These are phyloP conservation scores for Aspergillus niger DNA, from an alignment of 2,329 filamentous ascomycete genomes.

Conservation along the genomic window DNA sequence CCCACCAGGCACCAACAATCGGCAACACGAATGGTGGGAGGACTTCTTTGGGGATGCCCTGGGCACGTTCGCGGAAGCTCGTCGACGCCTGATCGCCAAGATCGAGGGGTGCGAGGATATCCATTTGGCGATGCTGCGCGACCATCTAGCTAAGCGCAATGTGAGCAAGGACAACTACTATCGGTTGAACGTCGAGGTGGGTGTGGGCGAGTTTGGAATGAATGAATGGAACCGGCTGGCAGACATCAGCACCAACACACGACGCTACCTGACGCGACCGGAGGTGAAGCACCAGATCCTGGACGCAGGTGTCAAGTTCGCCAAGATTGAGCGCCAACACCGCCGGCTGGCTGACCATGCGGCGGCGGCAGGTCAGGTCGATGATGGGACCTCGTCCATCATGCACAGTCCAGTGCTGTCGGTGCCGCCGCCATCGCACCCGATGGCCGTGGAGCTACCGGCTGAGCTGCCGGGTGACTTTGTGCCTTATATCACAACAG, in stretches of 20 bases:
- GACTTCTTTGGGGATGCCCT: conserved; percentile 71
- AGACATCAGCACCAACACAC: conserved; percentile 90
- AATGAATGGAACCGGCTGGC: conserved; percentile 96
- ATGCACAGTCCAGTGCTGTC: conserved; percentile 27
- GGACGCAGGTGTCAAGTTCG: conserved; percentile 75
- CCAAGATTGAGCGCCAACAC: conserved; percentile 78
- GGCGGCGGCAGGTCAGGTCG: conserved; percentile 32
- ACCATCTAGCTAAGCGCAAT: conserved; percentile 73
- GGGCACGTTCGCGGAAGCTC: conserved; percentile 88
- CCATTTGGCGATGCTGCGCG: conserved; percentile 80
- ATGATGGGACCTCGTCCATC: conserved; percentile 28
- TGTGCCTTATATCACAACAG: conserved; percentile 35
- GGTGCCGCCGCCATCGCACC: conserved; percentile 46
- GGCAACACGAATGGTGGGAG: conserved; percentile 83
- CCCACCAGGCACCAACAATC: conserved; percentile 68
- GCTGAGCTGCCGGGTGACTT: conserved; percentile 51
- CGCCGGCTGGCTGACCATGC: conserved; percentile 61
- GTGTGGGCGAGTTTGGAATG: conserved; percentile 96
- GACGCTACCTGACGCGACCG: conserved; percentile 73
- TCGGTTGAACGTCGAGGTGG: conserved; percentile 93
- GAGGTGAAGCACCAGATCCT: conserved; percentile 77
- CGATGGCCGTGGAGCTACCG: conserved; percentile 60
- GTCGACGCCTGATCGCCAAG: conserved; percentile 80
- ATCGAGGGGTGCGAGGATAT: conserved; percentile 94
- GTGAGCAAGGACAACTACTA: conserved; percentile 92